A percentile compares a stretch with the other conserved stretches of the same genome.
Conservation (phyloP, 108 stramenopile genomes). For the Nitzschia putrida region DNA sequence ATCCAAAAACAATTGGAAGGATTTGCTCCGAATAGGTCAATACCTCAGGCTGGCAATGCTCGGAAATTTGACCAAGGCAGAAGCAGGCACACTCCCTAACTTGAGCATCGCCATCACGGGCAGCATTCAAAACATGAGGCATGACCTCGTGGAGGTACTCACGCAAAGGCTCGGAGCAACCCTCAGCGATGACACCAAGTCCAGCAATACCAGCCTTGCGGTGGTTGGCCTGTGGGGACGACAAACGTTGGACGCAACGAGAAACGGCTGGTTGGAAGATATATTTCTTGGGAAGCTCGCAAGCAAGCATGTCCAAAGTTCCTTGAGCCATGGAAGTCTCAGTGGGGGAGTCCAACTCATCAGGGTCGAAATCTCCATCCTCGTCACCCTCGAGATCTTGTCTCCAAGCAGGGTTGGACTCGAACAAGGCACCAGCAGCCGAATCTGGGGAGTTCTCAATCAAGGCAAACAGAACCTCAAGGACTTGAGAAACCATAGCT, state of each 20-base stretch:
- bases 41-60: slow-evolving; percentile 98
- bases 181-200: slow-evolving; percentile 95
- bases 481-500: slow-evolving; percentile 55
- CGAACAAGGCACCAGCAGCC: slow-evolving; percentile 93
- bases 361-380: slow-evolving; percentile 77
- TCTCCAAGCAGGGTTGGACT: slow-evolving; percentile 86
- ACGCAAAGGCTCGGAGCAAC: slow-evolving; percentile 81
- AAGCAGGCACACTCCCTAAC: slow-evolving; percentile 98
- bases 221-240: slow-evolving; percentile 66
- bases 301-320: slow-evolving; percentile 93
- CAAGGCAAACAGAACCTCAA: slow-evolving; percentile 83
- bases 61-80: slow-evolving; percentile 93
- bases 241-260: slow-evolving; percentile 83
- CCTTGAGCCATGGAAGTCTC: slow-evolving; percentile 95
- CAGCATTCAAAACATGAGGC: slow-evolving; percentile 82
- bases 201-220: slow-evolving; percentile 96
- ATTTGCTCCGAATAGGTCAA: slow-evolving; percentile 87
- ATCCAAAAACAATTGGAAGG: slow-evolving; percentile 90
- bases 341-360: slow-evolving; percentile 79
- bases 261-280: slow-evolving; percentile 86
- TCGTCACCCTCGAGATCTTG: slow-evolving; percentile 74
- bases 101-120: slow-evolving; percentile 80
- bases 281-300: slow-evolving; percentile 93
- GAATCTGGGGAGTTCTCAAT: slow-evolving; percentile 87
- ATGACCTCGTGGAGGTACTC: slow-evolving; percentile 78